Base-by-base conservation (phyloP, 257 asterid species). In the Primulina eburnea region DNA sequence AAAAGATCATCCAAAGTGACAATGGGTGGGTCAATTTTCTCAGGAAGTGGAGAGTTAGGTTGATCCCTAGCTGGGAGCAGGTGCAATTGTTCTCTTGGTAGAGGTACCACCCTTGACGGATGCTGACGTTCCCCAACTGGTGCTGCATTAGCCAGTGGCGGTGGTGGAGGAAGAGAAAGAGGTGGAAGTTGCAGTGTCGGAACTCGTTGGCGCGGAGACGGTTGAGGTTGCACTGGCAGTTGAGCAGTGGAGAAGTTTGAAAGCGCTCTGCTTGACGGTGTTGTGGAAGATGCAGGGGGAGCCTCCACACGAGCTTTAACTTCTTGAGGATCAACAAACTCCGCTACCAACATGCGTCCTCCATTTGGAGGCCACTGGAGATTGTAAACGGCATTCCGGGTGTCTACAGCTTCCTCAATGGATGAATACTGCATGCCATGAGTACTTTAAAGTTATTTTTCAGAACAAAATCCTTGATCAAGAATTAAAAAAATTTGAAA, bases 341-440 rank as follows among this genome's bases (percentile, higher is more conserved):
- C 97, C 2, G 90, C 96, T 33, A 76, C 83, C 83, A 91, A 77
- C 29, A 76, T 30, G 65, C 89, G 92, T 0, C 97, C 97, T 18
- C 98, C 98, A 50, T 92, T 87, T 8, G 86, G 43, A 24, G 98
- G 98, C 98, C 98, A 92, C 71, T 88, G 98, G 77, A 89, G 83
- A 78, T 89, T 85, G 88, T 92, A 92, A 26, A 89, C 88, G 65
- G 96, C 96, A 73, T 88, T 88, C 26, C 96, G 89, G 64, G 96
- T 89, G 78, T 82, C 89, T 68, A 77, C 77, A 68, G 96, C 97
- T 80, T 89, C 96, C 74, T 89, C 96, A 65, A 87, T 80, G 47
- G 95, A 83, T 69, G 97, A 76, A 77, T 84, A 89, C 97, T 92
- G 95, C 88, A 86, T 20, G 28, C 30, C 32, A 68, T 64, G 40